A percentile compares a stretch with the other conserved stretches of the same genome.
Evolutionary conservation across 225 moss, liverwort and hornwort genomes (phyloP).

Genomic region (Bryoerythrophyllum caledonicum): DNA sequence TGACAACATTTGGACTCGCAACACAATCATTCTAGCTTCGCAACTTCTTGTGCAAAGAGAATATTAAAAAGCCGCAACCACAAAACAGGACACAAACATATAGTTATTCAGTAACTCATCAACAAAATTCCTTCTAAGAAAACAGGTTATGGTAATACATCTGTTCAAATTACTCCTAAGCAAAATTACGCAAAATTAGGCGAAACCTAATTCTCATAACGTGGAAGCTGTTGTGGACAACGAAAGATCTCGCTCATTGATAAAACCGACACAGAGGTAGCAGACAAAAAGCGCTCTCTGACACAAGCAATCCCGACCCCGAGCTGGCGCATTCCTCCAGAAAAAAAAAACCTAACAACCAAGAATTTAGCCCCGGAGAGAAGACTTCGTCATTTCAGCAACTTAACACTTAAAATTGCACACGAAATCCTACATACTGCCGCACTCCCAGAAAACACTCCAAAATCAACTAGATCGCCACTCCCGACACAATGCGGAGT

Average conservation of each 20-base stretch:
- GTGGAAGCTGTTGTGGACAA: background rate
- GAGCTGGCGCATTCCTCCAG: background rate
- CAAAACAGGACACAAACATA: background rate
- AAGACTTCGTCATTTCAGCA: background rate
- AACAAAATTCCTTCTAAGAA: background rate
- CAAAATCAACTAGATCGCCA: conserved; percentile 11
- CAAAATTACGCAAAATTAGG: background rate
- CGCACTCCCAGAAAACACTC: background rate
- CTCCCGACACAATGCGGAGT: conserved; percentile 1
- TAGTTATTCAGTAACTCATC: background rate
- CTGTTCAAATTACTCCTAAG: background rate
- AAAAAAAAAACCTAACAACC: background rate
- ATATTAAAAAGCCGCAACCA: conserved; percentile 5
- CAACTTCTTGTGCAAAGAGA: background rate
- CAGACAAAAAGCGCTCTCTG: background rate
- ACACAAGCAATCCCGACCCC: background rate
- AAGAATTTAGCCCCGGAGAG: background rate
- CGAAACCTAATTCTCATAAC: background rate
- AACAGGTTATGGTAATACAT: background rate
- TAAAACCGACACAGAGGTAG: background rate
- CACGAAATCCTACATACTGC: background rate
- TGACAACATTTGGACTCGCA: conserved; percentile 1
- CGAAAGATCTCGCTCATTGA: background rate
- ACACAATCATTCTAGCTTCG: background rate
- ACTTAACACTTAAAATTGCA: background rate